Evolutionary conservation across 23 red algal species (phyloP).

Genomic region (Gracilaria caudata): DNA sequence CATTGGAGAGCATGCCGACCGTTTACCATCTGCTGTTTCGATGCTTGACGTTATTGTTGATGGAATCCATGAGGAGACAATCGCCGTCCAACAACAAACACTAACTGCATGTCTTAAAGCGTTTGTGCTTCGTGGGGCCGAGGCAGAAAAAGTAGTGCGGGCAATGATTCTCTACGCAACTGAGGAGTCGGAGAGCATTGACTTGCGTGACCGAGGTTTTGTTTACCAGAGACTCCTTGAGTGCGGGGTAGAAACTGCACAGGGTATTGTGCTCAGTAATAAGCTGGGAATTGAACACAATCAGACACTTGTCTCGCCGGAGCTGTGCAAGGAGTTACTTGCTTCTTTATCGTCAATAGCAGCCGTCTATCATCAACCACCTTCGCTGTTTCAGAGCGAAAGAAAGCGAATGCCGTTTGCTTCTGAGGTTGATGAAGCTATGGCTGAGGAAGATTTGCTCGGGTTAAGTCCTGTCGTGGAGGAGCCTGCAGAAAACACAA

Average conservation of each 20-base stretch:
- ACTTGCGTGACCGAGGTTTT: conserved; percentile 85
- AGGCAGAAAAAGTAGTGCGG: conserved; percentile 26
- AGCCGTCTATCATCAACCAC: conserved; percentile 71
- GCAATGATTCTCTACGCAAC: conserved; percentile 39
- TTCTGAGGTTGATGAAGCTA: conserved; percentile 22
- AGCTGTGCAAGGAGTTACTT: conserved; percentile 66
- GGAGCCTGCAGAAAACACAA: conserved; percentile 1
- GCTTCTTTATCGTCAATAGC: conserved; percentile 70
- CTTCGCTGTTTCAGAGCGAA: conserved; percentile 37
- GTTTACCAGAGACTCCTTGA: conserved; percentile 78
- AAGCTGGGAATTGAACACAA: conserved; percentile 64
- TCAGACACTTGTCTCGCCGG: background rate
- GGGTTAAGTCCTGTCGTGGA: conserved; percentile 51
- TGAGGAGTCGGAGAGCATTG: conserved; percentile 61
- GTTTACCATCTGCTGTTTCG: conserved; percentile 27
- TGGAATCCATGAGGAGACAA: conserved; percentile 68
- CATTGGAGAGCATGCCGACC: conserved; percentile 84
- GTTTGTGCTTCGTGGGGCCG: conserved; percentile 45
- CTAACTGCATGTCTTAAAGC: conserved; percentile 76
- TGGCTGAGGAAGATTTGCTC: conserved; percentile 74
- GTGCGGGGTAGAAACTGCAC: conserved; percentile 26
- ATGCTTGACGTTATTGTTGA: conserved; percentile 64
- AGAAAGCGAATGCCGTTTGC: conserved; percentile 30
- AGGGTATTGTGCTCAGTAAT: conserved; percentile 61
- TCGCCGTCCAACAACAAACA: conserved; percentile 80